Evolutionary conservation across 1,284 basidiomycete genomes (phyloP).

Genomic region (Cryptococcus floricola): DNA sequence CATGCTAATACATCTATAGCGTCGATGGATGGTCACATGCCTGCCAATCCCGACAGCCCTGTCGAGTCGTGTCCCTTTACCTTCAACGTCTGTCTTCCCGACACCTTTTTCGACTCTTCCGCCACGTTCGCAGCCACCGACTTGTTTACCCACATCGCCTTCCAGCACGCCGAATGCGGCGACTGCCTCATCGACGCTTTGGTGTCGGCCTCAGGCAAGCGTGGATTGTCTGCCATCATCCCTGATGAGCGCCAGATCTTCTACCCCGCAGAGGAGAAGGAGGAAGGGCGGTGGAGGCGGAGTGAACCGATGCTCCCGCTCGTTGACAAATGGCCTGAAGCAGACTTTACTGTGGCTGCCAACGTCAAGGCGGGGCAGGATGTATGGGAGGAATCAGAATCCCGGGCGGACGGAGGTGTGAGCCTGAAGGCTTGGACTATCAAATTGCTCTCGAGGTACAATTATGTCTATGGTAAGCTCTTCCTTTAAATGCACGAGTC

Average conservation of each 20-base stretch:
- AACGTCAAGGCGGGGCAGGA: conserved; percentile 36
- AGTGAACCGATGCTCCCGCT: conserved; percentile 30
- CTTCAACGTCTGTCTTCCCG: conserved; percentile 31
- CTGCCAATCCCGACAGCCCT: conserved; percentile 8
- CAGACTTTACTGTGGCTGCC: conserved; percentile 19
- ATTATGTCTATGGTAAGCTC: conserved; percentile 35
- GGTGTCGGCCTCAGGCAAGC: conserved; percentile 33
- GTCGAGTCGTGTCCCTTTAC: conserved; percentile 24
- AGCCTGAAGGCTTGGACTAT: conserved; percentile 32
- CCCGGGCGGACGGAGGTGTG: conserved; percentile 19
- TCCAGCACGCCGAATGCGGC: conserved; percentile 37
- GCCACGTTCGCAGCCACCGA: conserved; percentile 17
- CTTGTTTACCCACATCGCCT: conserved; percentile 39
- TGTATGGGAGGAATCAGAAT: conserved; percentile 22
- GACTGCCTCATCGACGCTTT: conserved; percentile 46
- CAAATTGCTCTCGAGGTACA: conserved; percentile 40
- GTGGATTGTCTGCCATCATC: conserved; percentile 44
- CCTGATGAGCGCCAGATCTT: conserved; percentile 23
- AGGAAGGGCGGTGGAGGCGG: conserved; percentile 6
- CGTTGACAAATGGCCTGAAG: conserved; percentile 21
- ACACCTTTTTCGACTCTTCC: conserved; percentile 15
- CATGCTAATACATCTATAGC: conserved; percentile 13
- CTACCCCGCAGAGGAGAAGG: conserved; percentile 7
- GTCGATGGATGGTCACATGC: conserved; percentile 33
- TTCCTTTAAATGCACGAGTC: background rate